Evolutionary conservation across 768 basidiomycete species (phyloP).

Genomic region (Russula compacta): DNA sequence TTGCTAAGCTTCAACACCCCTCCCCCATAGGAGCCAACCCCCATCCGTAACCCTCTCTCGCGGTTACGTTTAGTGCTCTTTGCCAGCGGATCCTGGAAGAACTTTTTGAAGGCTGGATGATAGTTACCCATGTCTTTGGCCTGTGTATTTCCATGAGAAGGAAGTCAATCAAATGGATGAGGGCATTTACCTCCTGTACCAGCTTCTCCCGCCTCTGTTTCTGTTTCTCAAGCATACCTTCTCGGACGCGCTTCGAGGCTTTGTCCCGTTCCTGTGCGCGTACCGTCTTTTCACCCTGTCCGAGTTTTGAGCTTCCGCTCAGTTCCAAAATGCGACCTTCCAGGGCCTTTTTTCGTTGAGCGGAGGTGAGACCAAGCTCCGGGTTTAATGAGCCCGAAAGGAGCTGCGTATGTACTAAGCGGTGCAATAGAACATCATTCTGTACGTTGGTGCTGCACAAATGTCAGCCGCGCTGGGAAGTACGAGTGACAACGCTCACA

Average conservation of each 20-base stretch:
- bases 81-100: slow-evolving; percentile 39
- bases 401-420: slow-evolving; percentile 69
- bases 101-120: slow-evolving; percentile 64
- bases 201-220: slow-evolving; percentile 43
- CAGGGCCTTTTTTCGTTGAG: slow-evolving; percentile 63
- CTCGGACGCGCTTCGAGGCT: slow-evolving; percentile 63
- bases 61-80: slow-evolving; percentile 35
- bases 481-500: slow-evolving; percentile 28
- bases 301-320: slow-evolving; percentile 56
- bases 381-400: slow-evolving; percentile 64
- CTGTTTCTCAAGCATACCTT: slow-evolving; percentile 57
- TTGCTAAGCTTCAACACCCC: slow-evolving; percentile 59
- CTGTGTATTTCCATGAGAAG: slow-evolving; percentile 30
- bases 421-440: slow-evolving; percentile 73
- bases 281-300: slow-evolving; percentile 60
- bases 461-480: neutral
- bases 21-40: slow-evolving; percentile 64
- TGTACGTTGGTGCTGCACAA: slow-evolving; percentile 58
- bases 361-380: slow-evolving; percentile 52
- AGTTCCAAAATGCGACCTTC: slow-evolving; percentile 72
- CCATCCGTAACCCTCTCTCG: slow-evolving; percentile 63
- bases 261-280: slow-evolving; percentile 57
- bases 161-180: neutral
- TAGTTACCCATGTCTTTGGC: slow-evolving; percentile 82
- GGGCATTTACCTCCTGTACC: slow-evolving; percentile 54